Evolutionary conservation across 169 alveolate species (phyloP).

Genomic region (Cryptosporidium meleagridis): DNA sequence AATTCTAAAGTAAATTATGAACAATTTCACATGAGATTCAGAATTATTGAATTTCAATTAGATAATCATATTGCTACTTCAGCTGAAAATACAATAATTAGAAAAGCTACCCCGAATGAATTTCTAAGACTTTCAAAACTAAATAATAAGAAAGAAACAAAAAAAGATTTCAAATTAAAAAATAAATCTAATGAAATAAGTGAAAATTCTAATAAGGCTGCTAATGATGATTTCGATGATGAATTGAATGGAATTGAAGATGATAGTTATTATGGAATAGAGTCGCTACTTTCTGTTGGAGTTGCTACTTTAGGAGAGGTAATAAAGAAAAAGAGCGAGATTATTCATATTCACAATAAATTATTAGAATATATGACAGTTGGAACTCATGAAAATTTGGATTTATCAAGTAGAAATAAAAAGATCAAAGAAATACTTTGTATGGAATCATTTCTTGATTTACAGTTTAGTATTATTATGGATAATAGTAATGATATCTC

Average conservation of each 20-base stretch:
- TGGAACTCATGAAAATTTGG: not conserved
- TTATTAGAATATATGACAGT: slow-evolving; percentile 22
- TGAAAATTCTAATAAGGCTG: not conserved
- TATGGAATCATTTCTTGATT: slow-evolving; percentile 42
- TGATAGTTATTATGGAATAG: slow-evolving; percentile 22
- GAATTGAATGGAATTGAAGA: not conserved
- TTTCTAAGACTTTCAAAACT: slow-evolving; percentile 31
- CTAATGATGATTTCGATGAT: not conserved
- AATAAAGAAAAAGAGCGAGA: slow-evolving; percentile 21
- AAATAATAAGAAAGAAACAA: not conserved
- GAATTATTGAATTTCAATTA: slow-evolving; percentile 42
- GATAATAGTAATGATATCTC: slow-evolving; percentile 28
- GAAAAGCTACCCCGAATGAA: slow-evolving; percentile 57
- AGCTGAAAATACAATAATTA: slow-evolving; percentile 49
- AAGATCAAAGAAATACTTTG: slow-evolving; percentile 20
- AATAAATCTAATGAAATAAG: not conserved
- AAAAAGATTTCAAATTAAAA: not conserved
- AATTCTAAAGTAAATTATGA: slow-evolving; percentile 1
- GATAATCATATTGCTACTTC: slow-evolving; percentile 46
- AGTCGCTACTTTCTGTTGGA: slow-evolving; percentile 38
- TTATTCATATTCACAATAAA: slow-evolving; percentile 24
- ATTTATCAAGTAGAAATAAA: not conserved
- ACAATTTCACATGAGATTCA: slow-evolving; percentile 36
- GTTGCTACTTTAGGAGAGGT: slow-evolving; percentile 40
- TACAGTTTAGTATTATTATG: slow-evolving; percentile 14